Percentiles rank a stretch among this genome's conserved stretches.
These are phyloP conservation scores for Metarhizium brunneum DNA, from an alignment of 2,329 filamentous ascomycete genomes.

Conservation along the genomic window DNA sequence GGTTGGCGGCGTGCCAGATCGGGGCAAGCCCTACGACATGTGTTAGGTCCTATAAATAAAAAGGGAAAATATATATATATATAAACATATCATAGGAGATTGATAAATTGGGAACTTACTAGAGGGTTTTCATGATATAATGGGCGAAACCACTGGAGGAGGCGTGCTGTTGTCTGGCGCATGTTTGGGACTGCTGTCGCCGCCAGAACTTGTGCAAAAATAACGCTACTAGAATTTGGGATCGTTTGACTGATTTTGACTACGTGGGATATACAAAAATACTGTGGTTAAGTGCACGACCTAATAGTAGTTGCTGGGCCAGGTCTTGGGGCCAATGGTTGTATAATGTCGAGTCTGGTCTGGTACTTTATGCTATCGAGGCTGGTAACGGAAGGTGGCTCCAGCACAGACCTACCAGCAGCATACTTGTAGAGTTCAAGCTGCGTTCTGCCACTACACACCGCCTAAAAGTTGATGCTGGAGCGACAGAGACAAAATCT, in stretches of 20 bases:
- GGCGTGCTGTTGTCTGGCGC: constrained; percentile 25
- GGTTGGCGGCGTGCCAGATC: constrained; percentile 50
- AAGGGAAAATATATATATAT: no score
- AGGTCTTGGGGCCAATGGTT: no score
- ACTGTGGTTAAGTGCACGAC: no score
- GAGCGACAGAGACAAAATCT: constrained; percentile 18
- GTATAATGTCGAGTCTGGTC: no score
- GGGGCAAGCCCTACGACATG: constrained; percentile 64
- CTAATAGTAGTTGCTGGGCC: no score
- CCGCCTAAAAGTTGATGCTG: constrained; percentile 42
- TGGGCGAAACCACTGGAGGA: constrained; percentile 23
- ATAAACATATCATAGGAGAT: no score
- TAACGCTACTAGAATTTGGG: background rate
- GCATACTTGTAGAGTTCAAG: background rate
- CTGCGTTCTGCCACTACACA: constrained; percentile 33
- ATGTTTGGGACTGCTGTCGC: constrained; percentile 17
- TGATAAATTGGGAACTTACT: constrained; percentile 36
- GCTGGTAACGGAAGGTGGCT: background rate
- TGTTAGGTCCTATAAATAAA: background rate
- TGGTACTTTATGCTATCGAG: no score
- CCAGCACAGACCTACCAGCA: background rate
- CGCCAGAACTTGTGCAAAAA: background rate
- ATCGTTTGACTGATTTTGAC: no score
- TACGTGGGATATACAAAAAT: no score
- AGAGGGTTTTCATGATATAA: constrained; percentile 75